phyloP scores from a whole-genome alignment of 208 protist genomes.

The Angomonas deanei region DNA sequence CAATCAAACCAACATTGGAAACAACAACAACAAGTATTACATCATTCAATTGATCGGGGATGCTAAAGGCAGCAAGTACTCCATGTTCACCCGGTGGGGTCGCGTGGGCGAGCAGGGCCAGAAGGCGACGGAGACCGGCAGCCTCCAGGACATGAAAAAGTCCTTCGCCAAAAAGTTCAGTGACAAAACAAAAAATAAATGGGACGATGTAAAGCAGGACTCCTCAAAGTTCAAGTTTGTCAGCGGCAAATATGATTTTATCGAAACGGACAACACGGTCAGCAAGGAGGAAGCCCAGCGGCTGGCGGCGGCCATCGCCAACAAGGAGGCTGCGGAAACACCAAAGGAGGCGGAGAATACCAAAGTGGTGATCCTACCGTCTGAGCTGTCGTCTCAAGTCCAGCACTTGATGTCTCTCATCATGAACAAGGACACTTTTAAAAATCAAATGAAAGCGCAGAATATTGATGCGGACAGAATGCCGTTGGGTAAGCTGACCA shows the following conservation, averaged over 20 bases:
- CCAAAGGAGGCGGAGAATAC: neutral
- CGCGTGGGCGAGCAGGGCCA: conserved; percentile 53
- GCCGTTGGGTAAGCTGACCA: conserved; percentile 16
- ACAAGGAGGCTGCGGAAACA: neutral
- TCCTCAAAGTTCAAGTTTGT: conserved; percentile 12
- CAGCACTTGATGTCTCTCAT: conserved; percentile 14
- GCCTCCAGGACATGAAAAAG: conserved; percentile 17
- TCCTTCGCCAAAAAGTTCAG: conserved; percentile 57
- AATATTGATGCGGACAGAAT: conserved; percentile 16
- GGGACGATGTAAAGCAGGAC: conserved; percentile 28
- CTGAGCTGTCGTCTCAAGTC: neutral
- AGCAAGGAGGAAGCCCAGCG: neutral
- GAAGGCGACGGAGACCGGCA: conserved; percentile 9
- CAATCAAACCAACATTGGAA: conserved; percentile 74
- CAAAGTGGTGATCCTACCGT: conserved; percentile 3
- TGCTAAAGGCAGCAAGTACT: conserved; percentile 22
- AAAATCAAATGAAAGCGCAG: conserved; percentile 19
- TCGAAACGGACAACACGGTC: conserved; percentile 13
- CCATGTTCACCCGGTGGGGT: conserved; percentile 54
- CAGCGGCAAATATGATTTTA: conserved; percentile 19
- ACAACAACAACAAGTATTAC: conserved; percentile 42
- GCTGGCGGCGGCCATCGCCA: neutral
- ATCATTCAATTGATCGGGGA: conserved; percentile 53
- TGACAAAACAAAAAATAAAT: conserved; percentile 60
- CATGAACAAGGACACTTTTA: conserved; percentile 16